phyloP scores from a whole-genome alignment of 306 rosid species.

The Cucurbita moschata region DNA sequence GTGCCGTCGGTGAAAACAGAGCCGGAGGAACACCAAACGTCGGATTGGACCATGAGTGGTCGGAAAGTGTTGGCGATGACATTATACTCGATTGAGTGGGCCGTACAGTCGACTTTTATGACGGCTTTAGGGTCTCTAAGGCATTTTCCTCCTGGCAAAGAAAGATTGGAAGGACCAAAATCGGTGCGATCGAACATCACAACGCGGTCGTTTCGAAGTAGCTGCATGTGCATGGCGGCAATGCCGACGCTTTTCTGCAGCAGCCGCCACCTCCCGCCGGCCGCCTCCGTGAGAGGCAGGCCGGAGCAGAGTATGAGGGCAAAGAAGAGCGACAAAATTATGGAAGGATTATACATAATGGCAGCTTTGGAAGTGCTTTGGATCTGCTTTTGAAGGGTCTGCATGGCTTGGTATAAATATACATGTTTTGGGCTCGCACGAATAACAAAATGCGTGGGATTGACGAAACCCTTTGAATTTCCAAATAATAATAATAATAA shows the following conservation, averaged over 20 bases:
- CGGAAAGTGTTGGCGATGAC: constrained; percentile 42
- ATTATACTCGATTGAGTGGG: constrained; percentile 61
- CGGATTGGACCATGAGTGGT: constrained; percentile 31
- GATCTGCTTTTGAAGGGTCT: background rate
- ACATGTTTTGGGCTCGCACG: background rate
- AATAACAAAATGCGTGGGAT: no score
- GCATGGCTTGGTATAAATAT: background rate
- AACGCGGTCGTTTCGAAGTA: constrained; percentile 48
- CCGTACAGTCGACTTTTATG: constrained; percentile 51
- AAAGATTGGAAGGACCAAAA: constrained; percentile 51
- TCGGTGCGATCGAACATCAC: constrained; percentile 72
- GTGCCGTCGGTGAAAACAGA: constrained; percentile 24
- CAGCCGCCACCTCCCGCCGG: constrained; percentile 37
- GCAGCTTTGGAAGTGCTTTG: background rate
- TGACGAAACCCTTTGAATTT: no score
- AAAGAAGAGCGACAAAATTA: background rate
- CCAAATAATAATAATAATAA: no score
- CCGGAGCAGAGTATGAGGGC: background rate
- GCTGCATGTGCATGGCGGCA: constrained; percentile 90
- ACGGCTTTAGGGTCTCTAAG: constrained; percentile 25
- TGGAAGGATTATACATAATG: background rate
- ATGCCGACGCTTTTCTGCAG: constrained; percentile 51
- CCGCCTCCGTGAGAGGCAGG: constrained; percentile 7
- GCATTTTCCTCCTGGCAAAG: constrained; percentile 37
- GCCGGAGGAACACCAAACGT: constrained; percentile 85